Evolutionary conservation across 176 grass and related monocot genomes (phyloP).

Genomic region (Triticum dicoccoides): DNA sequence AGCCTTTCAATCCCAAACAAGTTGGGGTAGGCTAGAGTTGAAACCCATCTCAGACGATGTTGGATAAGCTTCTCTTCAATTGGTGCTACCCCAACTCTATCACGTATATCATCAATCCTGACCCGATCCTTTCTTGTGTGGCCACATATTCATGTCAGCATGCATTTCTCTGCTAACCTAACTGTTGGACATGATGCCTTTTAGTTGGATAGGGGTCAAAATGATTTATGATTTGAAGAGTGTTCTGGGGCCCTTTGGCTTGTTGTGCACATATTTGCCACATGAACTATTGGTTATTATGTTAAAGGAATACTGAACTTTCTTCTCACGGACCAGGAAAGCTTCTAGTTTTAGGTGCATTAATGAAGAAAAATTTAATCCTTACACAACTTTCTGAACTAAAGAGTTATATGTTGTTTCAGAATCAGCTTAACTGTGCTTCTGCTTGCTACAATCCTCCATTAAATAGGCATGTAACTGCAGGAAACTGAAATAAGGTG

Average conservation of each 20-base stretch:
- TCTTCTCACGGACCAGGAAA: not conserved
- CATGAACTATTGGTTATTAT: not conserved
- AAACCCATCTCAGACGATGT: too few relatives aligned
- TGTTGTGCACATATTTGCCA: slow-evolving; percentile 1
- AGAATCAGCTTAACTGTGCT: not conserved
- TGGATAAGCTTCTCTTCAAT: too few relatives aligned
- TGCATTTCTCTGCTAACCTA: too few relatives aligned
- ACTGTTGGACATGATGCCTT: too few relatives aligned
- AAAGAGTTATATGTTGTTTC: not conserved
- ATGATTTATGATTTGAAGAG: not conserved
- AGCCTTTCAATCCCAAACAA: too few relatives aligned
- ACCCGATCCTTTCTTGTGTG: too few relatives aligned
- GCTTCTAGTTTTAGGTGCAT: slow-evolving; percentile 1
- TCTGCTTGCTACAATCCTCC: slow-evolving; percentile 7
- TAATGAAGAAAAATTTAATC: not conserved
- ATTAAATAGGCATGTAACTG: not conserved
- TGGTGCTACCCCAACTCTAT: too few relatives aligned
- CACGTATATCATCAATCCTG: too few relatives aligned
- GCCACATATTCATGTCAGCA: too few relatives aligned
- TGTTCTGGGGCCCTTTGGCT: not conserved
- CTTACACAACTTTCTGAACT: not conserved
- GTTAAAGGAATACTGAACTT: not conserved
- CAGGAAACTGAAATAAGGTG: not conserved
- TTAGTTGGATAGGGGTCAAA: not conserved
- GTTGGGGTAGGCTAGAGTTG: too few relatives aligned